Conservation (phyloP, 1,284 basidiomycete species). For the Cronartium ribicola region DNA sequence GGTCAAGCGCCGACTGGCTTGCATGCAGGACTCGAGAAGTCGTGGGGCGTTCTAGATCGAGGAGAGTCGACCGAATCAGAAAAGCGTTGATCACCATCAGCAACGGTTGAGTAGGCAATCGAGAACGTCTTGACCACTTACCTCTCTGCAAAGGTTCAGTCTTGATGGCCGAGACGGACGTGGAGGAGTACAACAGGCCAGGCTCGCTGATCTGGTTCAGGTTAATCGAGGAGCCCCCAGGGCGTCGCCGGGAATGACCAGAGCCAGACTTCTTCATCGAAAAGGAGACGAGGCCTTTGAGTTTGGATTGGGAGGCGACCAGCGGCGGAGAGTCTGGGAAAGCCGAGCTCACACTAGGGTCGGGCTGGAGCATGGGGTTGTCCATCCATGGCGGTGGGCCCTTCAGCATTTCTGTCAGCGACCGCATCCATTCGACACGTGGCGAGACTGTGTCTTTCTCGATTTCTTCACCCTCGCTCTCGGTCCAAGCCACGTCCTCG, state of each 20-base stretch:
- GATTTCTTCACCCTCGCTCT: background rate
- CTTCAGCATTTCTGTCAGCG: background rate
- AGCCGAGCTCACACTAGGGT: background rate
- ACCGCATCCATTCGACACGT: background rate
- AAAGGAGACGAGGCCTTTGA: background rate
- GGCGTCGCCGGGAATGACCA: background rate
- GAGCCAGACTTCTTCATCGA: background rate
- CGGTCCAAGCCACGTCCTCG: background rate
- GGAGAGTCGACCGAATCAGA: no score
- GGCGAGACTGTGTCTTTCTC: background rate
- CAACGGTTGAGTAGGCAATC: no score
- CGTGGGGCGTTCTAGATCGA: no score
- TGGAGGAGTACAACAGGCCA: background rate
- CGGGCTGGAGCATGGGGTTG: background rate
- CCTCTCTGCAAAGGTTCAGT: background rate
- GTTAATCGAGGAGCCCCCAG: background rate
- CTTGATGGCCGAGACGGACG: background rate
- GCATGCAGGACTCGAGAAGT: no score
- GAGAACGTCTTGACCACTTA: no score
- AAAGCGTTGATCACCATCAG: no score
- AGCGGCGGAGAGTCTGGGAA: background rate
- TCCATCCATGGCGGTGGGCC: background rate
- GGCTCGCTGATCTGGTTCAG: background rate
- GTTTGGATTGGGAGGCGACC: background rate
- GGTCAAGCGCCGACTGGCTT: no score